Conservation (phyloP, 805 yeast genomes). For the Kodamaea fukazawae region DNA sequence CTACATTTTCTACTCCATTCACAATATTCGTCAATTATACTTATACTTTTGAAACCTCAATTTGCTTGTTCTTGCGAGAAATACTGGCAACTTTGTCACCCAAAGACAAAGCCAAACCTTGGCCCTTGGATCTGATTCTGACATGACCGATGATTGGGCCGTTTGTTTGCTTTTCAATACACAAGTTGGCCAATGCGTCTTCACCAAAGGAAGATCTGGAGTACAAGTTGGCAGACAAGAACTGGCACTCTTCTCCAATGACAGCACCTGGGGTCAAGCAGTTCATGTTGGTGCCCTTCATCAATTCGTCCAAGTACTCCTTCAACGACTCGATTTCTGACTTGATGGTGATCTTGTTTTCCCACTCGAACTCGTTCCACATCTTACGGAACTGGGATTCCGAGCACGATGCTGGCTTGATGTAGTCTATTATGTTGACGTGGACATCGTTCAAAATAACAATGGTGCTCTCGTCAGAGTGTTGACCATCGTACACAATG, state of each 20-base stretch:
- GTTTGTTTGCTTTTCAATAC: slow-evolving; percentile 76
- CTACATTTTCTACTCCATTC: neutral
- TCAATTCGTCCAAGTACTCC: slow-evolving; percentile 71
- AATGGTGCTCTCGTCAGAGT: slow-evolving; percentile 83
- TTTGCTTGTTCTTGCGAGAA: slow-evolving; percentile 47
- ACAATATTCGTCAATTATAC: too few relatives aligned
- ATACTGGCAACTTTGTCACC: slow-evolving; percentile 92
- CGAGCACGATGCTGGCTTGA: slow-evolving; percentile 88
- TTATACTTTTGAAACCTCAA: slow-evolving; percentile 9
- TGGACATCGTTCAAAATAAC: slow-evolving; percentile 93
- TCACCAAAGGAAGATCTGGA: slow-evolving; percentile 94
- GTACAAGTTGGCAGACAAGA: slow-evolving; percentile 90
- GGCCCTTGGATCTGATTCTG: slow-evolving; percentile 95
- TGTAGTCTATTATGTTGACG: slow-evolving; percentile 95
- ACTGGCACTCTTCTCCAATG: slow-evolving; percentile 85
- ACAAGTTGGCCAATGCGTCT: slow-evolving; percentile 93
- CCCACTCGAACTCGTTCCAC: slow-evolving; percentile 99
- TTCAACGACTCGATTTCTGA: slow-evolving; percentile 64
- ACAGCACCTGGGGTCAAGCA: slow-evolving; percentile 90
- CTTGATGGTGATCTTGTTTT: slow-evolving; percentile 89
- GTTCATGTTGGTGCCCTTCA: slow-evolving; percentile 88
- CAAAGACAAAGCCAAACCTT: slow-evolving; percentile 90
- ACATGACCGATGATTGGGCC: slow-evolving; percentile 90
- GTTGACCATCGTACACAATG: slow-evolving; percentile 93
- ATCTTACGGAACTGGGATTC: slow-evolving; percentile 89